Evolutionary conservation across 805 yeast genomes (phyloP).

Genomic region (Kodamaea laetipori): DNA sequence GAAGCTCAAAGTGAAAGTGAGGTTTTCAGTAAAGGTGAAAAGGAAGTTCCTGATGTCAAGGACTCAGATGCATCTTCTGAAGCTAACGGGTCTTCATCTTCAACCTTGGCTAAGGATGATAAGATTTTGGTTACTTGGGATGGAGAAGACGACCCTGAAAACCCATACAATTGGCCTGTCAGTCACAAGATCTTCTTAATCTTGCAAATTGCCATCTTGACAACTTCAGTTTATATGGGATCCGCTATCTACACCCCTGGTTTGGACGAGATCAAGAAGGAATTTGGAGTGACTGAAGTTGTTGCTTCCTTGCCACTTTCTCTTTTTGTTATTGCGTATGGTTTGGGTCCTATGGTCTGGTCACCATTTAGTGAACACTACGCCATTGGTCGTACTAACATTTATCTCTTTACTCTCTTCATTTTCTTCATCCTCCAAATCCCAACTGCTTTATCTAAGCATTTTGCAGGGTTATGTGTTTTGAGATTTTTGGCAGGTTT

Average conservation of each 20-base stretch:
- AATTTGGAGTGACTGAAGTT: conserved; percentile 47
- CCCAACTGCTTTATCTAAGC: conserved; percentile 53
- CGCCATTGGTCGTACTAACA: conserved; percentile 52
- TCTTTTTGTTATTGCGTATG: conserved; percentile 60
- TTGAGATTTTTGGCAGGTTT: conserved; percentile 57
- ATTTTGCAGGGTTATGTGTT: conserved; percentile 52
- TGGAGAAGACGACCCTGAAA: conserved; percentile 52
- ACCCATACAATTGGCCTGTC: conserved; percentile 59
- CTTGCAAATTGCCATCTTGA: conserved; percentile 43
- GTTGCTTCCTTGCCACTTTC: conserved; percentile 55
- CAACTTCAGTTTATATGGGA: conserved; percentile 56
- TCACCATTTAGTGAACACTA: conserved; percentile 63
- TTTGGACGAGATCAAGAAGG: conserved; percentile 42
- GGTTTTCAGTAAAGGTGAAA: background rate
- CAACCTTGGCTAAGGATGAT: conserved; percentile 19
- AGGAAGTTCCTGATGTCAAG: background rate
- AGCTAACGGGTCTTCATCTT: background rate
- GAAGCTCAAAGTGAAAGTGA: too few species aligned
- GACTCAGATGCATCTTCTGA: background rate
- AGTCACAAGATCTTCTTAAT: conserved; percentile 41
- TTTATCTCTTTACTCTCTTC: conserved; percentile 49
- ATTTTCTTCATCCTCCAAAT: conserved; percentile 55
- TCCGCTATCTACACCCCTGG: conserved; percentile 60
- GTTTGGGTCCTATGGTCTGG: conserved; percentile 58
- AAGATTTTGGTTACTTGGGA: conserved; percentile 33